phyloP scores from a whole-genome alignment of 2,329 filamentous ascomycete species.

The Leptodontidium sp. region DNA sequence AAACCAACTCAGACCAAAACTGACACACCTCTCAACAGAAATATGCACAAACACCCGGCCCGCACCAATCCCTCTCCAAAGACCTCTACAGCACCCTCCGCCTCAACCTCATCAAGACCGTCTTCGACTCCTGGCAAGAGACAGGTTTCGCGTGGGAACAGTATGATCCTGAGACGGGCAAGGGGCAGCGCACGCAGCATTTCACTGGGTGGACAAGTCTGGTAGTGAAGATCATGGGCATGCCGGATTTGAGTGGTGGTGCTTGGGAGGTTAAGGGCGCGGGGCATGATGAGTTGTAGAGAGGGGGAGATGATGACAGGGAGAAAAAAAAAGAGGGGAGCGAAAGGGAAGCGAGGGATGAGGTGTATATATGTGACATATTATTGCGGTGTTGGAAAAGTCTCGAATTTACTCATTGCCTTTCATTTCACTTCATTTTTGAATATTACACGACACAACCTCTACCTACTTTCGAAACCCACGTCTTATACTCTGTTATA shows the following conservation, averaged over 20 bases:
- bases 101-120: conserved; percentile 85
- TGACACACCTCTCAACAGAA: conserved; percentile 62
- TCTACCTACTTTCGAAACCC: too few relatives aligned
- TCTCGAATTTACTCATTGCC: not conserved
- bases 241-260: conserved; percentile 69
- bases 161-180: conserved; percentile 92
- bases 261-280: conserved; percentile 30
- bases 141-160: conserved; percentile 99
- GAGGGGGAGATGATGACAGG: not conserved
- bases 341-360: not conserved
- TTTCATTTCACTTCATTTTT: too few relatives aligned
- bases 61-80: conserved; percentile 72
- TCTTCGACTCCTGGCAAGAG: conserved; percentile 86
- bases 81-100: conserved; percentile 80
- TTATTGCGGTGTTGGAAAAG: not conserved
- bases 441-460: too few relatives aligned
- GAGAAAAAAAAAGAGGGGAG: not conserved
- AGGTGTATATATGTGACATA: conserved; percentile 25
- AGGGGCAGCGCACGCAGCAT: conserved; percentile 94
- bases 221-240: conserved; percentile 96
- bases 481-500: too few relatives aligned
- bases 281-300: conserved; percentile 40
- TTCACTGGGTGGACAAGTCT: conserved; percentile 99
- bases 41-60: conserved; percentile 65
- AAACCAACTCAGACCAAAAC: not conserved